Evolutionary conservation across 2,329 filamentous ascomycete genomes (phyloP).

Genomic region (Pseudocercospora fijiensis): DNA sequence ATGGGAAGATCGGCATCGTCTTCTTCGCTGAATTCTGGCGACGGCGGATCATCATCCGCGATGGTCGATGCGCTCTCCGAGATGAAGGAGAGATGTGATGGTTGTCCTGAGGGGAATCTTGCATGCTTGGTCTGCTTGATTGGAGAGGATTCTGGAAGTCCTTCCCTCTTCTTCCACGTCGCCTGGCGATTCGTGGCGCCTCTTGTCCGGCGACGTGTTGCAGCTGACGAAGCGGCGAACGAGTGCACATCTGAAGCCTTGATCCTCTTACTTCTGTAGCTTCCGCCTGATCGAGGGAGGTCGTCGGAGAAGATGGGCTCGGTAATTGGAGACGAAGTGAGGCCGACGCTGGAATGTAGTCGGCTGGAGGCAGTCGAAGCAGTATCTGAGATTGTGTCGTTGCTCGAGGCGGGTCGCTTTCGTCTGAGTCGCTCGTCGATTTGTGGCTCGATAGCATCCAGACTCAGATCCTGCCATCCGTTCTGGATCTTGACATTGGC

Average conservation of each 20-base stretch:
- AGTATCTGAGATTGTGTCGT: slow-evolving; percentile 78
- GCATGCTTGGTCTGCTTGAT: slow-evolving; percentile 73
- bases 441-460: slow-evolving; percentile 82
- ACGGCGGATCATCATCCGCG: slow-evolving; percentile 58
- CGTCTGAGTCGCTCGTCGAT: slow-evolving; percentile 75
- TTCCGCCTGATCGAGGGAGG: slow-evolving; percentile 67
- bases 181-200: slow-evolving; percentile 44
- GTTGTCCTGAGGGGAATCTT: slow-evolving; percentile 67
- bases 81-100: slow-evolving; percentile 76
- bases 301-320: slow-evolving; percentile 82
- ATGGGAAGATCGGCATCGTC: slow-evolving; percentile 79
- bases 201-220: slow-evolving; percentile 35
- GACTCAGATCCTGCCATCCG: slow-evolving; percentile 86
- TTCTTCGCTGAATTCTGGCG: slow-evolving; percentile 66
- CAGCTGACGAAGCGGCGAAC: slow-evolving; percentile 33
- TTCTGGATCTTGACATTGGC: slow-evolving; percentile 97
- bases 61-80: slow-evolving; percentile 64
- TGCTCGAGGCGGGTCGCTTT: slow-evolving; percentile 60
- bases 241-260: slow-evolving; percentile 27
- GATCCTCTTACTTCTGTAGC: slow-evolving; percentile 42
- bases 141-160: slow-evolving; percentile 81
- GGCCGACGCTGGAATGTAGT: slow-evolving; percentile 63
- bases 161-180: slow-evolving; percentile 75
- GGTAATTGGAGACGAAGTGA: slow-evolving; percentile 84
- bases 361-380: slow-evolving; percentile 81